A percentile compares a stretch with the other conserved stretches of the same genome.
phyloP scores from a whole-genome alignment of 2,329 filamentous ascomycete genomes.

The Stachybotrys echinatus region DNA sequence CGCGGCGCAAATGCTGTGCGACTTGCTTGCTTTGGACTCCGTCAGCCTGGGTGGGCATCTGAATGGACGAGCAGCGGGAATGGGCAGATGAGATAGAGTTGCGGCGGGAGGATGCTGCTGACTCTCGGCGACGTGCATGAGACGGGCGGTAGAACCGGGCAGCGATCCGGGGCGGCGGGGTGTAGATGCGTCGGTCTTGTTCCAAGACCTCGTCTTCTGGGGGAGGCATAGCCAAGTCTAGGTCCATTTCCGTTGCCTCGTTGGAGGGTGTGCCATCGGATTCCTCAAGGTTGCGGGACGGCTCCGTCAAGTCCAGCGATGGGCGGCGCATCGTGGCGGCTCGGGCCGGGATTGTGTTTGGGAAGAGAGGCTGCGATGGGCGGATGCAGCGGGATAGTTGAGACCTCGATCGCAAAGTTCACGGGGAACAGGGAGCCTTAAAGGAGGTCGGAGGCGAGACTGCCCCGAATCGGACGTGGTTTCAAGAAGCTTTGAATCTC shows the following conservation, averaged over 20 bases:
- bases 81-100: conserved; percentile 76
- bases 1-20: conserved; percentile 72
- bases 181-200: conserved; percentile 35
- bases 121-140: conserved; percentile 65
- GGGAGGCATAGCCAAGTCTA: conserved; percentile 33
- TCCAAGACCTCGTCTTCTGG: conserved; percentile 29
- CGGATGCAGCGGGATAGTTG: not conserved
- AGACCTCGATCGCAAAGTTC: not conserved
- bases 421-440: not conserved
- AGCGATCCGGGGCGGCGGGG: conserved; percentile 70
- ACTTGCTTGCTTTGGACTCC: conserved; percentile 70
- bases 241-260: conserved; percentile 22
- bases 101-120: conserved; percentile 71
- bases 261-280: conserved; percentile 21
- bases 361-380: not conserved
- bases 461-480: too few relatives aligned
- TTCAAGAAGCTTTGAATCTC: too few relatives aligned
- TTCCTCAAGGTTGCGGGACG: conserved; percentile 34
- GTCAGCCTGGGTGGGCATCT: conserved; percentile 42
- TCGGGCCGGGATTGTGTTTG: not conserved
- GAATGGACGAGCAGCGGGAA: conserved; percentile 59
- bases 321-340: conserved; percentile 35
- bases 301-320: conserved; percentile 35
- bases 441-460: too few relatives aligned
- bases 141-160: conserved; percentile 70